Evolutionary conservation across 2,329 filamentous ascomycete species (phyloP).

Genomic region (Fusarium sp.): DNA sequence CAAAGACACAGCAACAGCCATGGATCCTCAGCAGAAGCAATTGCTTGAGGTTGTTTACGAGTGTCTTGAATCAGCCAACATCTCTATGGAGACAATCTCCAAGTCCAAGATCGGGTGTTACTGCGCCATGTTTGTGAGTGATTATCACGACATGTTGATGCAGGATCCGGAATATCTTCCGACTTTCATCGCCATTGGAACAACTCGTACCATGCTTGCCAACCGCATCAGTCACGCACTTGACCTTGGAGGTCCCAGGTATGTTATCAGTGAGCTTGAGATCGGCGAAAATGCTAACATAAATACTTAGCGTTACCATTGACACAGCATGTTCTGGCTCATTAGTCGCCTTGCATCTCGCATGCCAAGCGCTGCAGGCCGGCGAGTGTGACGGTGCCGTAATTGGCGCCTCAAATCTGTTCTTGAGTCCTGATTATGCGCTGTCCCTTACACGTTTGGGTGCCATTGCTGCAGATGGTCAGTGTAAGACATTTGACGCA

Average conservation of each 20-base stretch:
- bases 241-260: constrained; percentile 42
- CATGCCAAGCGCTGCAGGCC: constrained; percentile 47
- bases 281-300: constrained; percentile 10
- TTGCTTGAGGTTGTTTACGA: constrained; percentile 42
- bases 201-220: constrained; percentile 43
- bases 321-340: constrained; percentile 61
- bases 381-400: constrained; percentile 50
- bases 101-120: constrained; percentile 43
- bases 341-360: constrained; percentile 56
- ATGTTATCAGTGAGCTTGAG: neutral
- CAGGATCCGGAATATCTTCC: constrained; percentile 43
- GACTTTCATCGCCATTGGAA: constrained; percentile 43
- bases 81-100: constrained; percentile 39
- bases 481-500: constrained; percentile 60
- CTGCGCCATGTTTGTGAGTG: constrained; percentile 41
- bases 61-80: constrained; percentile 40
- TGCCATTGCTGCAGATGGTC: constrained; percentile 48
- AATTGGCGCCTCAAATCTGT: constrained; percentile 49
- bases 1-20: constrained; percentile 42
- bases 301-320: constrained; percentile 53
- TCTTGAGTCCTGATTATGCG: constrained; percentile 42
- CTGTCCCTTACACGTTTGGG: constrained; percentile 39
- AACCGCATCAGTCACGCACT: constrained; percentile 43
- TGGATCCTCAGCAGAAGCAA: constrained; percentile 43
- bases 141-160: constrained; percentile 42